Base-by-base conservation (phyloP, 805 yeast genomes). In the Schwanniomyces vanrijiae region DNA sequence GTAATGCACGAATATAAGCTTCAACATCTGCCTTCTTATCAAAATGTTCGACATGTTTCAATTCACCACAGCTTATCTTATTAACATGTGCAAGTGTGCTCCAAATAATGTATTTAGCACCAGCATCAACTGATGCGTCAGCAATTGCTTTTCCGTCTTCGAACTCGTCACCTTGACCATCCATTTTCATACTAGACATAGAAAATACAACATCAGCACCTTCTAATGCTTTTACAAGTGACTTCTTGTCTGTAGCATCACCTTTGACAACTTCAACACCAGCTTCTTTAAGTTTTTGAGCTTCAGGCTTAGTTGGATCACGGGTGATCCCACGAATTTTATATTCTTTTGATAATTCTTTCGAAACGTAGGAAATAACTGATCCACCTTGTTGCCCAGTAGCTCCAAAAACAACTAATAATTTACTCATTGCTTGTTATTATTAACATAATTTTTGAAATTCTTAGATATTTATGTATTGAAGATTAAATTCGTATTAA, bases 351-450 rank as follows among this genome's bases (percentile, higher is more conserved):
- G 50, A 33, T 10, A 54, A 42, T 11, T 47, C 45, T 7, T 44
- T 28, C 3, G 49, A 44, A 9, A 54, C 45, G 28, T 35, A 21
- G 7, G 37, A 24, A n/a, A 50, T 39, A 28, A 55, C 45, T 2
- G 58, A 52, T 18, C 59, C 47, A 21, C 58, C 58, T 43, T 55
- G 59, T 81, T 51, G 41, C 69, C 78, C 14, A 69, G 47, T 47
- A 24, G 45, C 45, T 9, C 47, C 44, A 44, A 47, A 43, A 8
- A 47, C 45, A 22, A 31, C 45, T 29, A 47, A 21, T 37, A 47
- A 14, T 11, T 57, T 42, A 16, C 46, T 42, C 49, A 46, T 46
- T 28, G 3, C 16, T 25, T 3, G 29, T 5, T 24, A 25, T 25
- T 6, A 4, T 6, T 25, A 25, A n/a, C n/a, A n/a, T n/a, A n/a